phyloP scores from a whole-genome alignment of 192 early-diverging fungal genomes.

The Martensiomyces pterosporus region DNA sequence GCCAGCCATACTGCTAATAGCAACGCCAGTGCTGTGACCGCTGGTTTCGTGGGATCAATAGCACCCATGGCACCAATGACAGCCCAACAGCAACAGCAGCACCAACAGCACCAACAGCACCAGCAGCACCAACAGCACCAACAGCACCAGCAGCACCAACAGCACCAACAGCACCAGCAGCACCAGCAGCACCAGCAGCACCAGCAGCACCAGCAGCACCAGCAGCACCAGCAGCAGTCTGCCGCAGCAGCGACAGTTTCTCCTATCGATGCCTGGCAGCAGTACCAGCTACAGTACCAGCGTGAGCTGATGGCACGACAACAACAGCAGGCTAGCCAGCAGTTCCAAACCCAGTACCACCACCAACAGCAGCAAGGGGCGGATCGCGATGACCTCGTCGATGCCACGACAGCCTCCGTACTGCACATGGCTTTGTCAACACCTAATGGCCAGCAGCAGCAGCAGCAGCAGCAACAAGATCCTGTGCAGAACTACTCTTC shows the following conservation, averaged over 20 bases:
- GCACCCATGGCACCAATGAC: background rate
- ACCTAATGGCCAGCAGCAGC: too few species aligned
- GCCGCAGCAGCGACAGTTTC: slow-evolving; percentile 4
- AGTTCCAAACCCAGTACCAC: too few species aligned
- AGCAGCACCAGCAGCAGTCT: background rate
- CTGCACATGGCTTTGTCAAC: slow-evolving; percentile 16
- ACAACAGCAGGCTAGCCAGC: slow-evolving; percentile 34
- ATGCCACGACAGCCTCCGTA: slow-evolving; percentile 6
- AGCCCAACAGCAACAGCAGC: too few species aligned
- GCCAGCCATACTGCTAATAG: too few species aligned
- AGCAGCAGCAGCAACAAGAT: background rate
- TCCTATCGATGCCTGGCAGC: slow-evolving; percentile 35
- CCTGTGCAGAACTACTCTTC: too few species aligned
- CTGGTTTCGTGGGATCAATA: too few species aligned
- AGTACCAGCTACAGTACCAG: slow-evolving; percentile 41
- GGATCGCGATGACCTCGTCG: slow-evolving; percentile 4
- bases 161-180: background rate
- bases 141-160: too few species aligned
- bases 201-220: slow-evolving; percentile 1
- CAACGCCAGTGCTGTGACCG: too few species aligned
- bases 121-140: too few species aligned
- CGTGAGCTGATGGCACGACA: slow-evolving; percentile 22
- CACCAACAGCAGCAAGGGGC: slow-evolving; percentile 22
- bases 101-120: too few species aligned
- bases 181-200: background rate